A percentile compares a stretch with the other conserved stretches of the same genome.
These are phyloP conservation scores for Xylaria sp. DNA, from an alignment of 2,329 filamentous ascomycete species.

Conservation along the genomic window DNA sequence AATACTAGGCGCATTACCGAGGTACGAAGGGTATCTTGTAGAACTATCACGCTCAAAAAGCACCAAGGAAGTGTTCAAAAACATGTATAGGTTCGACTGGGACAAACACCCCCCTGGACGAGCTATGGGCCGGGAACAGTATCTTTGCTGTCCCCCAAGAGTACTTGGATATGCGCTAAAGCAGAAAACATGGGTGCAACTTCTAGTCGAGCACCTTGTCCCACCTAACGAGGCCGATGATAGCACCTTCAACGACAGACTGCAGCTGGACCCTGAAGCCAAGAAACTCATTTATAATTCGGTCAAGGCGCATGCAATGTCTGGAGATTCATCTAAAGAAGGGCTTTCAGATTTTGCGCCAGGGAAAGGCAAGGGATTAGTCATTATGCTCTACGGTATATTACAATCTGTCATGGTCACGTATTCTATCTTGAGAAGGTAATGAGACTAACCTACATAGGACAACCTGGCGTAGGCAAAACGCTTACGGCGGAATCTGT, in stretches of 20 bases:
- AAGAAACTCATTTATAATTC: no score
- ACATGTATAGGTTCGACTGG: constrained; percentile 16
- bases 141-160: constrained; percentile 15
- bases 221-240: not conserved
- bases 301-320: no score
- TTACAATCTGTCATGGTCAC: no score
- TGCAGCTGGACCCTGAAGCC: not conserved
- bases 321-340: no score
- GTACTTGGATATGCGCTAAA: constrained; percentile 13
- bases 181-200: constrained; percentile 16
- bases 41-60: constrained; percentile 9
- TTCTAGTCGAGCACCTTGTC: constrained; percentile 3
- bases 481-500: no score
- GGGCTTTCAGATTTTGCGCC: no score
- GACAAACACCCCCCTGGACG: not conserved
- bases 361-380: no score
- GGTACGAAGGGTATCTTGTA: constrained; percentile 2
- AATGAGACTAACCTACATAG: no score
- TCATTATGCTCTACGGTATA: no score
- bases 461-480: no score
- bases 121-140: not conserved
- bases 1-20: not conserved
- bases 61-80: not conserved
- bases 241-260: constrained; percentile 3
- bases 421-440: no score